Evolutionary conservation across 805 yeast species (phyloP), one percentile per base, ranked within the genome.

Genomic region (Candida ortonii): DNA sequence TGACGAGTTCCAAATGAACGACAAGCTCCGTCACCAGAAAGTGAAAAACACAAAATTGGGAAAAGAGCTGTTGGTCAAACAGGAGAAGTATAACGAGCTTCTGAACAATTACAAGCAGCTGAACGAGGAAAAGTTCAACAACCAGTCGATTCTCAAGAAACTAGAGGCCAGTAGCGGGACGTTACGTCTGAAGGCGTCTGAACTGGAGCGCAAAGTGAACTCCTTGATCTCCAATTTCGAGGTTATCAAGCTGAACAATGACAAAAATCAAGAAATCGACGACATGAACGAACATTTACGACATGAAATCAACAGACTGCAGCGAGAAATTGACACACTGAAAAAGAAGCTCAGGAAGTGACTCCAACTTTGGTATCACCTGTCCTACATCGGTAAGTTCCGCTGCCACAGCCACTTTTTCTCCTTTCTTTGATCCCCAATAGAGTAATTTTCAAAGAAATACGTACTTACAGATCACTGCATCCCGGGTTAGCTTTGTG

Each of bases 101-200:
- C 38, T 54, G 14, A 49, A 50, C 29, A 59, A 55, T 33, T 57
- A 57, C 37, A 53, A 57, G 30, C 63, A 59, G 38, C 30, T 58
- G 31, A 59, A 56, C 36, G 63, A 57, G 33, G 64, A 61, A 26
- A 49, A 49, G 24, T 50, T 52, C 39, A 52, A 52, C 33, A 51
- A 55, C 34, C 53, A 51, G 25, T 37, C 47, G 3, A 33, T 44
- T 9, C 23, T 59, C 5, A 36, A 38, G 19, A 49, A 49, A 16
- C 34, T 56, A 14, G 38, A 38, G 22, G 24, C 24, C 4, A 41
- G 34, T 12, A 57, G 55, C 35, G 35, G 34, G 4, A 39, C 41
- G 7, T 33, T 58, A 10, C 39, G 46, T 16, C 31, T 31, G 2
- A 46, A 44, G 10, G 30, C 41, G 8, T 38, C 32, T 4, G 31